phyloP scores from a whole-genome alignment of 2,329 filamentous ascomycete species.

The Alternaria ventricosa region DNA sequence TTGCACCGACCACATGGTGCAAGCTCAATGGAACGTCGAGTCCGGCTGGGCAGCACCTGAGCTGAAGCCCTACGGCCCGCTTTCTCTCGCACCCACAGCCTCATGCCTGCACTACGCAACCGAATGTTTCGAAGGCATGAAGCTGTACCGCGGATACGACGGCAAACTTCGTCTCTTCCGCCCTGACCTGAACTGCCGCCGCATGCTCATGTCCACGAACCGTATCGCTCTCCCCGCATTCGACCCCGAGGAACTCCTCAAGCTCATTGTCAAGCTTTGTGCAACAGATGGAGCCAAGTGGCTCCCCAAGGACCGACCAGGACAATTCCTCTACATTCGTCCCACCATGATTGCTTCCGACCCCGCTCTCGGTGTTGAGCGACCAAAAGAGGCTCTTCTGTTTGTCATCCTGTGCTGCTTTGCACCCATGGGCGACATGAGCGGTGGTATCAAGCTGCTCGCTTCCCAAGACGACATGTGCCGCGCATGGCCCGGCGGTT shows the following conservation, averaged over 20 bases:
- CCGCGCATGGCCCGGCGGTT: conserved; percentile 91
- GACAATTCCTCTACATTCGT: conserved; percentile 81
- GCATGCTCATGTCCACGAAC: conserved; percentile 62
- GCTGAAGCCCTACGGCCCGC: conserved; percentile 77
- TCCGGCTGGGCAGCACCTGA: conserved; percentile 76
- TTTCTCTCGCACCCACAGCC: conserved; percentile 80
- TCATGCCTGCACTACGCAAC: conserved; percentile 87
- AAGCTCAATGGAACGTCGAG: conserved; percentile 68
- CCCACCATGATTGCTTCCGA: conserved; percentile 88
- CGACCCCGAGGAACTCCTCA: conserved; percentile 72
- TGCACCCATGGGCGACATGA: conserved; percentile 51
- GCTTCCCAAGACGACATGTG: conserved; percentile 83
- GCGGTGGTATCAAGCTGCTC: conserved; percentile 68
- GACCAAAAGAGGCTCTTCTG: conserved; percentile 83
- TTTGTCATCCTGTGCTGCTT: conserved; percentile 72
- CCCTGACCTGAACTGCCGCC: conserved; percentile 73
- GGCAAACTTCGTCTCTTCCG: conserved; percentile 78
- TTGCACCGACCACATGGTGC: conserved; percentile 89
- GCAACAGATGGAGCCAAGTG: conserved; percentile 77
- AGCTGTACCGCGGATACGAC: conserved; percentile 72
- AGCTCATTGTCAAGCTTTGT: conserved; percentile 74
- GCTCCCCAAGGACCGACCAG: conserved; percentile 73
- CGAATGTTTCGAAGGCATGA: conserved; percentile 88
- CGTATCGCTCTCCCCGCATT: conserved; percentile 80
- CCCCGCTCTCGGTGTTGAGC: conserved; percentile 78